Base-by-base conservation (phyloP, 371 early-diverging fungal species). In the Rhizopus arrhizus region DNA sequence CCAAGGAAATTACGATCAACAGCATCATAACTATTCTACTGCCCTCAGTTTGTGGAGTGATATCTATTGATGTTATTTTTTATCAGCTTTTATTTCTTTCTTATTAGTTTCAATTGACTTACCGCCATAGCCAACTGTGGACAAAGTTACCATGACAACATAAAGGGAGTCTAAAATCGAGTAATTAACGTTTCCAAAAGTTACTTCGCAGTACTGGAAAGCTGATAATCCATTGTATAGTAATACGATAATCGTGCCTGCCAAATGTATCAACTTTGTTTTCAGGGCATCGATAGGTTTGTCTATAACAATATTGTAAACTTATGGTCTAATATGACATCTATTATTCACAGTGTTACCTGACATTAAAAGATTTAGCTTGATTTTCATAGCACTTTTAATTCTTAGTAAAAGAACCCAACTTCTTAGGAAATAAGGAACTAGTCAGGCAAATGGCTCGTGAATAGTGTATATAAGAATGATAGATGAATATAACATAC, bases 121-220 rank as follows among this genome's bases (percentile, higher is more conserved):
- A 77, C 77, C 78, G 35, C 93, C 93, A 61, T 91, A 92, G 1
- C 93, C 93, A 9, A 92, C 93, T 0, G 92, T 92, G 0, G 89
- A 84, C 6, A 88, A 68, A 1, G 87, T 89, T 31, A 86, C 84
- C 64, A 88, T 78, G 29, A 83, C 85, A 48, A 84, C 80, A 58
- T 87, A 86, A 55, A 80, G 53, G 0, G 84, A 80, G 11, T 85
- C 85, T 55, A 83, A 49, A 15, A 86, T 68, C 3, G 81, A 64
- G 29, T 77, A 80, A n/a, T 75, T 73, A n/a, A 64, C 41, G 9
- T 74, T 66, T 2, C 75, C 83, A 70, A 89, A 89, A 35, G 77
- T 80, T 5, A 79, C 74, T 52, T 91, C 92, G 34, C 80, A 78
- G 61, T 85, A 91, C 41, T 88, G 82, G 58, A 92, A 89, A 5